Base-by-base conservation (phyloP, 1,139 yeast species). In the Zygotorulaspora mrakii region DNA sequence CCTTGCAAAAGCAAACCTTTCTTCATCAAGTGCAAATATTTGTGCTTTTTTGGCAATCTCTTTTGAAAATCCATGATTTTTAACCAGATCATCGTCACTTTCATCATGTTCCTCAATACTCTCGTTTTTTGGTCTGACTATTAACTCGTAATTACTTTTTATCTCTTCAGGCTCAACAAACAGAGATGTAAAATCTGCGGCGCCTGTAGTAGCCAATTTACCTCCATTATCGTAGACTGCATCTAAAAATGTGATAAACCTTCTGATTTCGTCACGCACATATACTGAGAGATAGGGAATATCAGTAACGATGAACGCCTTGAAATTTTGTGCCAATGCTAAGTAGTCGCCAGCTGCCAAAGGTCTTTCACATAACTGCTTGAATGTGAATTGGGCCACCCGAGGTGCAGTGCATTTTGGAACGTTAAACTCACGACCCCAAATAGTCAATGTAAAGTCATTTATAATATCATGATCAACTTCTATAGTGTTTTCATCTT, bases 331-430 rank as follows among this genome's bases (percentile, higher is more conserved):
- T 3, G 96, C 95, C 48, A 91, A 66, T 23, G 88, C 79, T 28
- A 91, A 71, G 59, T 91, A 91, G 62, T 91, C 98, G 8, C 96
- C 97, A 0, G 98, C 96, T n/a, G 95, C 88, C 49, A 86, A 66
- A 7, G 95, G 91, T 43, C 73, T 68, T 2, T 94, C 96, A 63
- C 97, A 91, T 28, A 91, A 68, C 59, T 91, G 82, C 34, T 77
- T 76, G 60, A 91, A 91, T 2, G 94, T 74, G 62, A 88, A 89
- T 61, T 85, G 94, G 1, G 97, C 97, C 13, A 88, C 96, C 39
- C 75, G 68, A 20, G 87, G 84, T 12, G 86, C 82, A 1, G 86
- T 75, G 38, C 89, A 77, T 43, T 66, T 68, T 1, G 98, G 98
- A 4, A 91, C 87, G 4, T 59, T 55, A 18, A 91, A 67, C 35